Base-by-base conservation (phyloP, 441 rosid species). In the Biscutella auriculata region DNA sequence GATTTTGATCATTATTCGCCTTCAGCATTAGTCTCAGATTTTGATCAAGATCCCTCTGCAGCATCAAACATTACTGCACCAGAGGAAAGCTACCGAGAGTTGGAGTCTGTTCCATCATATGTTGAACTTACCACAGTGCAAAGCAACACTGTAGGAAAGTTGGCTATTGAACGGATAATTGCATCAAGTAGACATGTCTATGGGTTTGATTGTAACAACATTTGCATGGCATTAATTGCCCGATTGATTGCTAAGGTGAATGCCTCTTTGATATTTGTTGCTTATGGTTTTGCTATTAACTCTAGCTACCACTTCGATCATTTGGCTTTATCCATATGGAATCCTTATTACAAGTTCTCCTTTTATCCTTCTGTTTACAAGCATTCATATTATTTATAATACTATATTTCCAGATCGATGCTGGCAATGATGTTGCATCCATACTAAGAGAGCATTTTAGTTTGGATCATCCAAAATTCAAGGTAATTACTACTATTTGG, bases 231-330 rank as follows among this genome's bases (percentile, higher is more conserved):
- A 29, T 73, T 95, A 68, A 84, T 95, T 76, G 82, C 99, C 57
- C 85, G 97, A 52, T 76, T 95, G 73, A 82, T 81, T 66, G 90
- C 95, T 68, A 87, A 85, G 95, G 99, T 87, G 73, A 63, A 67
- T 55, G 42, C 37, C 50, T 65, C 55, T 29, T 57, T 57, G 46
- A 27, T 45, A n/a, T 63, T 52, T 57, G 56, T 45, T 35, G 15
- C 63, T 23, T 63, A 26, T 39, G 45, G 40, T 57, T 65, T 46
- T 39, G 27, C 43, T 12, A 53, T 59, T 50, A 35, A 50, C 6
- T 51, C 41, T 40, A 23, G 53, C 50, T 48, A 37, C 43, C 30
- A 28, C 36, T 57, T 57, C 33, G 33, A 50, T 36, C 35, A 27
- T 55, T 62, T 44, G 55, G 42, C 41, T 56, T 49, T 42, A 27